These are phyloP conservation scores for Claviceps pazoutovae DNA, from an alignment of 2,329 filamentous ascomycete genomes.

Conservation along the genomic window DNA sequence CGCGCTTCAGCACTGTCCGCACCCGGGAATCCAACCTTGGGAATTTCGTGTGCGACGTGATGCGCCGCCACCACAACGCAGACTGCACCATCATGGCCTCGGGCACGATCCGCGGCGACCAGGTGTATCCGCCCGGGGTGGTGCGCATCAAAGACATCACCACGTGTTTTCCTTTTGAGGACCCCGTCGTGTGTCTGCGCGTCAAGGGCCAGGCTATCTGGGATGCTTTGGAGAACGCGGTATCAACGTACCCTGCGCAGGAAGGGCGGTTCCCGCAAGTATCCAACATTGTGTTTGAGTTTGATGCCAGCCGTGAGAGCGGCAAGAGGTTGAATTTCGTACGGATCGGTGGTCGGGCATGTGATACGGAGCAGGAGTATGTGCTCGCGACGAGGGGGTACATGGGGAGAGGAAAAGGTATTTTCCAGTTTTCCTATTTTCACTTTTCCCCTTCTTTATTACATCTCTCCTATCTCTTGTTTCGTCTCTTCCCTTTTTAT, in stretches of 20 bases:
- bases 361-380: slow-evolving; percentile 53
- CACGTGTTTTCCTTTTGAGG: slow-evolving; percentile 85
- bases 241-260: slow-evolving; percentile 66
- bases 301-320: slow-evolving; percentile 47
- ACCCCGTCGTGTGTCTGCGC: slow-evolving; percentile 67
- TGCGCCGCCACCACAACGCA: slow-evolving; percentile 67
- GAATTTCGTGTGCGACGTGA: slow-evolving; percentile 85
- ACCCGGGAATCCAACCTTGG: slow-evolving; percentile 68
- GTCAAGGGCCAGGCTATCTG: slow-evolving; percentile 58
- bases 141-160: slow-evolving; percentile 70
- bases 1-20: slow-evolving; percentile 72
- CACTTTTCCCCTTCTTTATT: too few species aligned
- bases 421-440: neutral
- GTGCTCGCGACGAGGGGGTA: slow-evolving; percentile 70
- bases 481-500: neutral
- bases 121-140: slow-evolving; percentile 72
- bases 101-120: slow-evolving; percentile 76
- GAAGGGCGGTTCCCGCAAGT: slow-evolving; percentile 80
- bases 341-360: slow-evolving; percentile 43
- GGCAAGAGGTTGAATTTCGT: slow-evolving; percentile 51
- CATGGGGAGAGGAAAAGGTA: slow-evolving; percentile 68
- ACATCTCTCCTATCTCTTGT: neutral
- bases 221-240: slow-evolving; percentile 72
- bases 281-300: slow-evolving; percentile 65
- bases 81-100: slow-evolving; percentile 77